A percentile compares a stretch with the other conserved stretches of the same genome.
Conservation (phyloP, 768 basidiomycete genomes). For the Russula brevipes region DNA sequence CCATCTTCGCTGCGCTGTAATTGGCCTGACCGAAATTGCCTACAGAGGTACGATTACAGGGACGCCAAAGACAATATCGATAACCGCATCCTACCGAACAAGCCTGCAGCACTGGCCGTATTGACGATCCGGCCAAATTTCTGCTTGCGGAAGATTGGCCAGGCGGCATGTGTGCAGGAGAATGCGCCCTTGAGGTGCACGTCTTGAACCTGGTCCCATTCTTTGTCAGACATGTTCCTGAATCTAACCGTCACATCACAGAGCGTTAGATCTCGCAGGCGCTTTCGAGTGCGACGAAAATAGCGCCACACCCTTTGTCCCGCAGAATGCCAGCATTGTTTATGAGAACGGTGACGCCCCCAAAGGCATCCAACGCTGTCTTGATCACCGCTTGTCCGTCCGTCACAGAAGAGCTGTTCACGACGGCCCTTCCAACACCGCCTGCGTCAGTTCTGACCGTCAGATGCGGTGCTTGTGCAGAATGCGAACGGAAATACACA, state of each 20-base stretch:
- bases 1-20: slow-evolving; percentile 98
- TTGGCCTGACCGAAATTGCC: slow-evolving; percentile 97
- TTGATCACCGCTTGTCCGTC: slow-evolving; percentile 85
- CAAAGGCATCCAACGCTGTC: slow-evolving; percentile 81
- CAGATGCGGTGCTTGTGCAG: neutral
- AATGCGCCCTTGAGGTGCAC: slow-evolving; percentile 95
- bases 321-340: slow-evolving; percentile 94
- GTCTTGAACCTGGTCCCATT: slow-evolving; percentile 83
- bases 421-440: slow-evolving; percentile 85
- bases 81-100: slow-evolving; percentile 56
- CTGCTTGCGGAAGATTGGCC: slow-evolving; percentile 93
- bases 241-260: slow-evolving; percentile 46
- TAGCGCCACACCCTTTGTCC: slow-evolving; percentile 60
- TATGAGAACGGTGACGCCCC: slow-evolving; percentile 78
- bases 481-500: slow-evolving; percentile 32
- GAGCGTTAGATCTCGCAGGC: neutral
- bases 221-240: slow-evolving; percentile 95
- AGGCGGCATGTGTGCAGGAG: slow-evolving; percentile 88
- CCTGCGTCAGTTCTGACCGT: neutral
- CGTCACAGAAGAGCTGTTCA: slow-evolving; percentile 79
- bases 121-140: slow-evolving; percentile 94
- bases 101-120: slow-evolving; percentile 89
- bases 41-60: slow-evolving; percentile 28
- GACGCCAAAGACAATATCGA: neutral
- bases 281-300: neutral